Base-by-base conservation (phyloP, 495 filamentous ascomycete species). In the Penicillium silybi region DNA sequence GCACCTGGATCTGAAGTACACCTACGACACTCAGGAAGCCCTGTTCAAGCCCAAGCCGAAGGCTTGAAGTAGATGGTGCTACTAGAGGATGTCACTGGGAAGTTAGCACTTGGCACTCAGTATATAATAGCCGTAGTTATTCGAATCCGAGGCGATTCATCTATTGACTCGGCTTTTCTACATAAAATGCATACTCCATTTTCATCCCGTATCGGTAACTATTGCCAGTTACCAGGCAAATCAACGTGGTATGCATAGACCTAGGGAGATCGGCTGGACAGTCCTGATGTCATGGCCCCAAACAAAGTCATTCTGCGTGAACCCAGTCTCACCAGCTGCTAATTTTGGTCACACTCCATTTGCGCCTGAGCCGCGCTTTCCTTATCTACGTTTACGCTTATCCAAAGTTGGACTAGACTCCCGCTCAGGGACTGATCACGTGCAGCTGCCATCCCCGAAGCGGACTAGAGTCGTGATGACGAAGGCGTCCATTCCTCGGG, bases 1-100 rank as follows among this genome's bases (percentile, higher is more conserved):
- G 87, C 88, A 91, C 52, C 62, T 84, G 41, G 85, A 89, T 45
- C 65, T 93, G 50, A 79, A 86, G 69, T 92, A 91, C 57, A 80
- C 73, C 4, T 92, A 92, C 60, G 80, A 92, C 60, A 88, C 87
- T 1, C 71, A 78, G 52, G 74, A 84, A 64, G 85, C 81, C 5
- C 56, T 91, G 48, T 89, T 87, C 55, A 71, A 72, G 55, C 65
- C 67, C 3, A 73, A 71, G 48, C 16, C 41, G 37, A 53, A 47
- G 34, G 34, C 25, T 15, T 53, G 22, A 49, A 26, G 8, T 15
- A 6, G 17, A 18, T 41, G n/a, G 26, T 34, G 10, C 2, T 16
- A 0, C 1, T 15, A 16, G 15, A 18, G 17, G 22, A 39, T 2
- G 37, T 18, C 18, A 1, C 18, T 19, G 6, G 7, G 16, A 23